These are phyloP conservation scores for Mesostigma viride DNA, from an alignment of 139 green algal genomes.

Conservation along the genomic window DNA sequence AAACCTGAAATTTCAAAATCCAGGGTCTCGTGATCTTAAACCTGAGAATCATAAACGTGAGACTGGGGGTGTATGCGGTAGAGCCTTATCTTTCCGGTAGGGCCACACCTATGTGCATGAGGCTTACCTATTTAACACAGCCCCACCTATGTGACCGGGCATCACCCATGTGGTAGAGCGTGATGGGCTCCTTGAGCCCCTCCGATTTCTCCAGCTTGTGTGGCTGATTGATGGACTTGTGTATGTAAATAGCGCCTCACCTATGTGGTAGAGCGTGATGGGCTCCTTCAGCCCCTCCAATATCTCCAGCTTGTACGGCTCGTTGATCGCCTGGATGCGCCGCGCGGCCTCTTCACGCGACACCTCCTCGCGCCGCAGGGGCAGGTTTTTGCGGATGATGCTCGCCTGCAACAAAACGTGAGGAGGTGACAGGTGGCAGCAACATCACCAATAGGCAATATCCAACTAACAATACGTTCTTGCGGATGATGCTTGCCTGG, in stretches of 20 bases:
- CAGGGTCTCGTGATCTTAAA: too few species aligned
- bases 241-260: too few species aligned
- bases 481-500: too few species aligned
- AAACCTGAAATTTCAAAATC: too few species aligned
- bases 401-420: constrained; percentile 13
- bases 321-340: constrained; percentile 65
- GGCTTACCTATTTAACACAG: too few species aligned
- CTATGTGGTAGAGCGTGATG: constrained; percentile 98
- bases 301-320: constrained; percentile 97
- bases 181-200: constrained; percentile 79
- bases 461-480: too few species aligned
- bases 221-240: constrained; percentile 63
- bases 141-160: too few species aligned
- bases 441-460: too few species aligned
- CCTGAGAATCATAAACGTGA: too few species aligned
- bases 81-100: too few species aligned
- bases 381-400: constrained; percentile 42
- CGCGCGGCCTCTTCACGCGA: constrained; percentile 56
- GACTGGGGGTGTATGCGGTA: too few species aligned
- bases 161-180: constrained; percentile 93
- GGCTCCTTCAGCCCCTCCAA: constrained; percentile 72
- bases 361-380: constrained; percentile 39
- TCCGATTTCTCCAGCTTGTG: constrained; percentile 97
- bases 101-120: too few species aligned
- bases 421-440: neutral